These are phyloP conservation scores for Pestalotiopsis fici DNA, from an alignment of 2,329 filamentous ascomycete genomes.

Conservation along the genomic window DNA sequence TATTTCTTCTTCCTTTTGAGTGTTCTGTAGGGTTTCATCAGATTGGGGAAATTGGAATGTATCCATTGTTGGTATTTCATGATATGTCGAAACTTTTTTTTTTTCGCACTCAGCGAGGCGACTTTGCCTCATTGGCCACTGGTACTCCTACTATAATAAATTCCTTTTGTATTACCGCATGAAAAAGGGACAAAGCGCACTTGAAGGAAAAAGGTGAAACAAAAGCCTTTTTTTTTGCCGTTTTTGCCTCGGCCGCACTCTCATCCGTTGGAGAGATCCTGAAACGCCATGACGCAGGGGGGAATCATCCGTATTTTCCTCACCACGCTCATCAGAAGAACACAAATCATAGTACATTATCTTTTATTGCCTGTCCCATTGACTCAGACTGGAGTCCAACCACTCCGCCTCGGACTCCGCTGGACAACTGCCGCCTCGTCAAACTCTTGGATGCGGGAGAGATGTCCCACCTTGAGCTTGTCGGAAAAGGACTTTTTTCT, in stretches of 20 bases:
- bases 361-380: too few relatives aligned
- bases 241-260: background rate
- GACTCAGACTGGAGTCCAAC: background rate
- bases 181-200: background rate
- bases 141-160: too few relatives aligned
- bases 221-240: background rate
- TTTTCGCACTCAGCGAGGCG: too few relatives aligned
- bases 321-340: too few relatives aligned
- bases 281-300: background rate
- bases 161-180: too few relatives aligned
- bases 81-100: too few relatives aligned
- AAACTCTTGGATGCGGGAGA: slow-evolving; percentile 1
- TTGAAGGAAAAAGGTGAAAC: background rate
- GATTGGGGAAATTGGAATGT: too few relatives aligned
- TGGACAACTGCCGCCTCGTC: background rate
- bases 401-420: background rate
- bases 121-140: too few relatives aligned
- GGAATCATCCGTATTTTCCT: background rate
- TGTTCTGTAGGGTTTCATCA: too few relatives aligned
- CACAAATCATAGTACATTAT: too few relatives aligned
- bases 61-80: too few relatives aligned
- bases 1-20: too few relatives aligned
- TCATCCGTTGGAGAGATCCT: background rate
- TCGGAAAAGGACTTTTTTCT: background rate
- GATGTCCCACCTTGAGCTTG: background rate